Evolutionary conservation across 768 basidiomycete species (phyloP), one percentile per base, ranked within the genome.

Genomic region (Exsudoporus frostii): DNA sequence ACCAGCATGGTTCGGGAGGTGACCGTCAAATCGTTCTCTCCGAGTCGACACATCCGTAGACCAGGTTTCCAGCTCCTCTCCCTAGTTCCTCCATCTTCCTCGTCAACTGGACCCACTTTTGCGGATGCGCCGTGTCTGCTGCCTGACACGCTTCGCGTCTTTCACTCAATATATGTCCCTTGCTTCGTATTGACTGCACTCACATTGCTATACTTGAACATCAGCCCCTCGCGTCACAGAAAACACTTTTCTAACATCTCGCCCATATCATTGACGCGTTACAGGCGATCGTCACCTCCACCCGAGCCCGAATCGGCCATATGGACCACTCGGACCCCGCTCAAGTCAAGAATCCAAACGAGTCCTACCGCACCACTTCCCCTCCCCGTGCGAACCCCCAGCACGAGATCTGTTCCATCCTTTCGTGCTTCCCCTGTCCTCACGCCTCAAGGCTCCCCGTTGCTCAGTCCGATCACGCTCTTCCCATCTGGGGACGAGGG

Each of bases 41-140:
- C 84, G 55, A 83, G 84, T 14, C 79, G 79, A 49, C 86, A 86
- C 50, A 85, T 96, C 54, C 75, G 75, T 22, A 72, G 76, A 32
- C 90, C 93, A 3, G 94, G 94, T 4, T 90, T 95, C 68, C 91
- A 95, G 56, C 81, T 97, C 7, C 75, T 97, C 29, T 88, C 91
- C 0, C 73, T 87, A n/a, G 68, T 83, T 30, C 56, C 75, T 14
- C 69, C 75, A 4, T 55, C 59, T 19, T 58, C 59, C n/a, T 56
- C 68, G n/a, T 55, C 64, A 1, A 45, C 55, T 45, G 54, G 69
- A 24, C 65, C 71, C 29, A 82, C 85, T 1, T 77, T 85, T 54
- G 78, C 80, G 22, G 86, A 92, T 58, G 68, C 71, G n/a, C 79
- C 83, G 0, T 97, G 94, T 68, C 71, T 83, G 61, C 77, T 96